Evolutionary conservation across 208 protist genomes (phyloP).

Genomic region (Leishmania turanica): DNA sequence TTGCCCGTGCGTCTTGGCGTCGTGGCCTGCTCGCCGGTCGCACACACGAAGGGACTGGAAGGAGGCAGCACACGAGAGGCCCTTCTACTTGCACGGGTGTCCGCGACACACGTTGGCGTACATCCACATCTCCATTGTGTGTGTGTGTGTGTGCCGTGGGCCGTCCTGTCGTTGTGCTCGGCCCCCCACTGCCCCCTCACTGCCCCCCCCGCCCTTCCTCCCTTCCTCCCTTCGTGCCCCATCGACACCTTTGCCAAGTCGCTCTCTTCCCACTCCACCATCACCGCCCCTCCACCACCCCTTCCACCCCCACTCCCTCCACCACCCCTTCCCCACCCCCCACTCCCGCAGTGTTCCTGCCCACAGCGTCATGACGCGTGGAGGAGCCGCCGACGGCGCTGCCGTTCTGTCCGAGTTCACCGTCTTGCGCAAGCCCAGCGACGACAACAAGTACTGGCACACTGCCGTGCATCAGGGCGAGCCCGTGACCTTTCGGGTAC

Average conservation of each 20-base stretch:
- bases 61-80: background rate
- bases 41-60: background rate
- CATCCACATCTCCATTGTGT: background rate
- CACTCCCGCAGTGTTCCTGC: background rate
- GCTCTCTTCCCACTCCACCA: background rate
- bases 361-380: background rate
- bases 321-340: background rate
- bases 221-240: background rate
- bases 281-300: background rate
- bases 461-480: slow-evolving; percentile 27
- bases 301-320: background rate
- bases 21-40: background rate
- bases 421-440: slow-evolving; percentile 27
- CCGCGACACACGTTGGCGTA: background rate
- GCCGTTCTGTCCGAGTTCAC: slow-evolving; percentile 22
- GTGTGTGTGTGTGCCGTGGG: background rate
- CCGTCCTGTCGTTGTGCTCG: background rate
- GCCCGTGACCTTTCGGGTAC: slow-evolving; percentile 53
- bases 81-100: background rate
- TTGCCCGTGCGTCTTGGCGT: background rate
- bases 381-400: background rate
- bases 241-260: background rate
- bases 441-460: slow-evolving; percentile 37
- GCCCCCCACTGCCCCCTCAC: background rate
- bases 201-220: background rate